Base-by-base conservation (phyloP, 352 stramenopile species). In the Achlya hypogyna region DNA sequence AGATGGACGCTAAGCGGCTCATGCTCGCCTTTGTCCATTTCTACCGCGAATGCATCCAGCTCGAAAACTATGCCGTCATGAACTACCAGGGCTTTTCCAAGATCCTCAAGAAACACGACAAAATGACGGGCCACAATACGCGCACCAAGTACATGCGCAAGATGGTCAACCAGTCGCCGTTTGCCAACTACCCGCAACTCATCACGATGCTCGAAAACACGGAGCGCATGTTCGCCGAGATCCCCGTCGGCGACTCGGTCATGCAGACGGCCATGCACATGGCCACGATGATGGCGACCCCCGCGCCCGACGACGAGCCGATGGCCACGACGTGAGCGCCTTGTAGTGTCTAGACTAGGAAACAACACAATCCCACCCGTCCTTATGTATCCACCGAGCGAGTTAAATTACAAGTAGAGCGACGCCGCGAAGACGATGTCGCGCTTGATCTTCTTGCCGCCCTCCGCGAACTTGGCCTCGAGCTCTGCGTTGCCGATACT, bases 391-490 rank as follows among this genome's bases (percentile, higher is more conserved):
- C 4, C 38, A 18, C 38, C 12, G 38, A 3, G 12, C 38, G 1
- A 3, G 12, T 45, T 45, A 45, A 31, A 4, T 58, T 67, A 67
- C 63, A 99, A 74, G 72, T 99, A 99, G 31, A 99, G 80, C 40
- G 95, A 99, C 53, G 92, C 96, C n/a, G 89, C 97, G 87, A 99
- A 99, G 14, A 99, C 96, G 77, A 99, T 99, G 72, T 99, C 97
- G 58, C 97, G 90, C 78, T 98, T 98, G 72, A 99, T 95, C 63
- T 98, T 93, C 72, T 98, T 96, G 70, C 92, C 87, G 47, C 93
- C 96, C 66, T 98, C 93, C 34, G 98, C 91, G 69, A 99, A 99
- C 77, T 99, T 99, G 51, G 93, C 88, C 78, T 98, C 87, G 3
- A 99, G 82, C 69, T 98, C 94, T 25, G 96, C 78, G 73, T 99